Evolutionary conservation across 257 asterid genomes (phyloP), one percentile per base, ranked within the genome.

Genomic region (Ballota nigra): DNA sequence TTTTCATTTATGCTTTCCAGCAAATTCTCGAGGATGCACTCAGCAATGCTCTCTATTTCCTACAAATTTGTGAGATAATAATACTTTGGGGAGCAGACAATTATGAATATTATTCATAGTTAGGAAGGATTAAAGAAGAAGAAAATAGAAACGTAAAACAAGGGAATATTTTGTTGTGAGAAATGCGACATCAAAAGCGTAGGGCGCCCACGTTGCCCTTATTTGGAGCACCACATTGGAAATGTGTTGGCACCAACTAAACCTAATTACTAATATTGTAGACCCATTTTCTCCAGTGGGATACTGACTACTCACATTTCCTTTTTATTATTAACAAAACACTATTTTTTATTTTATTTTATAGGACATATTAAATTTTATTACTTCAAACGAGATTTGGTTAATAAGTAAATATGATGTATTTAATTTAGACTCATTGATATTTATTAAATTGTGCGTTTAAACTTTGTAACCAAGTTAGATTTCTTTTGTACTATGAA

Each of bases 211-310:
- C n/a, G n/a, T n/a, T n/a, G n/a, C n/a, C n/a, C n/a, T n/a, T 53
- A 43, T 40, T 60, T 74, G 51, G 28, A 26, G 65, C 65, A 68
- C 76, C 34, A 71, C 56, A 67, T 62, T 71, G 76, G 76, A 52
- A 78, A 72, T 77, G 59, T 63, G 81, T 74, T 76, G 86, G 77
- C 83, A 72, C 55, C 82, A 77, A 70, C 81, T 66, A 49, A 43
- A 68, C 75, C 56, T 63, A 36, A 55, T 57, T 38, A 16, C 53
- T 72, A 63, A 45, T 1, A 11, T 51, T 38, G 51, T 61, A 69
- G 45, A 41, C 71, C 68, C 61, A 23, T 43, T 31, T 69, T 8
- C 16, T 55, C 56, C 45, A 66, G 74, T 77, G 78, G 73, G 77
- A 59, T 24, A 47, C 60, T 64, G 34, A 70, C 68, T 63, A 29